Evolutionary conservation across 768 basidiomycete species (phyloP).

Genomic region (Rhizopogon rudus): DNA sequence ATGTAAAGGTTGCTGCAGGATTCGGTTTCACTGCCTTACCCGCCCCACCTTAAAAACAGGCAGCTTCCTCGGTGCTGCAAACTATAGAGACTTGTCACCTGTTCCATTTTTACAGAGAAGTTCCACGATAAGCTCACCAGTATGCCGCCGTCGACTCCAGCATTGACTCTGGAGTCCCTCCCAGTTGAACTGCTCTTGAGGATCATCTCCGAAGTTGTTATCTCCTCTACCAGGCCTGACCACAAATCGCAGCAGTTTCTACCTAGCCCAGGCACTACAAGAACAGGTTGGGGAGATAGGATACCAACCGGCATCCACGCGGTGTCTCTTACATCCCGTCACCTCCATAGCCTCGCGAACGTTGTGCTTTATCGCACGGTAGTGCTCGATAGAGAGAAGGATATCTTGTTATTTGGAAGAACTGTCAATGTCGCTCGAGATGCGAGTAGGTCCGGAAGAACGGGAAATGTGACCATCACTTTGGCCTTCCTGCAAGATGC

Average conservation of each 20-base stretch:
- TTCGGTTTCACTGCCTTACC: not conserved
- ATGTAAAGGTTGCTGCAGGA: too few species aligned
- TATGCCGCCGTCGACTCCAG: not conserved
- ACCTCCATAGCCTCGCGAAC: conserved; percentile 28
- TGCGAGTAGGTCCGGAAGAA: not conserved
- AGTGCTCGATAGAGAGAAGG: conserved; percentile 26
- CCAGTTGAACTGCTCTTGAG: conserved; percentile 1
- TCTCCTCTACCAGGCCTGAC: not conserved
- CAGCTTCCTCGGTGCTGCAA: not conserved
- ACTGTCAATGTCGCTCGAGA: conserved; percentile 24
- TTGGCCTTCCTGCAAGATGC: conserved; percentile 22
- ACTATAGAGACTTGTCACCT: not conserved
- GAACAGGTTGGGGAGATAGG: not conserved
- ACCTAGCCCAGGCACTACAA: not conserved
- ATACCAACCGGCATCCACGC: conserved; percentile 19
- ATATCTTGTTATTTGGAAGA: conserved; percentile 31
- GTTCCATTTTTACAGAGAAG: not conserved
- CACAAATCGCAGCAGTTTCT: not conserved
- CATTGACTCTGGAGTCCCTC: not conserved
- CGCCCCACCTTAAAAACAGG: too few species aligned
- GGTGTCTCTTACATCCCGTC: conserved; percentile 14
- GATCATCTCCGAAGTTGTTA: conserved; percentile 2
- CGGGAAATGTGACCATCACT: not conserved
- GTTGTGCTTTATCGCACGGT: conserved; percentile 35
- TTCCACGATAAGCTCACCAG: not conserved